phyloP scores from a whole-genome alignment of 805 yeast species.

The Gaillardinia entomophila region DNA sequence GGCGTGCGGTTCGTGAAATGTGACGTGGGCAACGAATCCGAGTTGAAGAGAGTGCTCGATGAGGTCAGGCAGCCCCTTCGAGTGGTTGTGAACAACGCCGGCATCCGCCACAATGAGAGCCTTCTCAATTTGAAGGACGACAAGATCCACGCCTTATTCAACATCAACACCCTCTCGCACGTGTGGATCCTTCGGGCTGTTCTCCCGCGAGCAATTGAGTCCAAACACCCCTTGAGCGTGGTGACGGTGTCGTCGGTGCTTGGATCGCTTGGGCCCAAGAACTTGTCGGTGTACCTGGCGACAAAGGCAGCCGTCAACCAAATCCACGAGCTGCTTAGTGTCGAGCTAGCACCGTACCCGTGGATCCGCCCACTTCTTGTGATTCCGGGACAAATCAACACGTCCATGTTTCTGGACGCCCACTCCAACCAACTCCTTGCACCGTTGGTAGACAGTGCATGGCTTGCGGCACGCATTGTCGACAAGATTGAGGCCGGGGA shows the following conservation, averaged over 20 bases:
- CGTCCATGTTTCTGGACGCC: slow-evolving; percentile 46
- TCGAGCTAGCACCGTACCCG: slow-evolving; percentile 25
- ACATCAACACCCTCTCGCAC: slow-evolving; percentile 28
- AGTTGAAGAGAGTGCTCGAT: no score
- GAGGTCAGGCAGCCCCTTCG: slow-evolving; percentile 15
- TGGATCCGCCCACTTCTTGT: slow-evolving; percentile 31
- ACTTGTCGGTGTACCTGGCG: slow-evolving; percentile 44
- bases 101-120: slow-evolving; percentile 32
- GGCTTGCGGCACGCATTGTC: slow-evolving; percentile 31
- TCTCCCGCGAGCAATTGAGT: slow-evolving; percentile 2
- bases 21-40: slow-evolving; percentile 17
- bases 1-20: slow-evolving; percentile 17
- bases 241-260: slow-evolving; percentile 43
- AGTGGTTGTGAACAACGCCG: slow-evolving; percentile 45
- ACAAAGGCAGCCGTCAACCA: slow-evolving; percentile 42
- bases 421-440: slow-evolving; percentile 41
- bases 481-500: slow-evolving; percentile 30
- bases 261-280: slow-evolving; percentile 44
- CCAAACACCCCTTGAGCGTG: slow-evolving; percentile 26
- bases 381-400: slow-evolving; percentile 46
- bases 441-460: slow-evolving; percentile 36
- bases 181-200: slow-evolving; percentile 18
- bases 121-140: slow-evolving; percentile 16
- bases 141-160: slow-evolving; percentile 19
- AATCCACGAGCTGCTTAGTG: slow-evolving; percentile 39